Conservation (phyloP, 345 rosid species). For the Stellera chamaejasme region DNA sequence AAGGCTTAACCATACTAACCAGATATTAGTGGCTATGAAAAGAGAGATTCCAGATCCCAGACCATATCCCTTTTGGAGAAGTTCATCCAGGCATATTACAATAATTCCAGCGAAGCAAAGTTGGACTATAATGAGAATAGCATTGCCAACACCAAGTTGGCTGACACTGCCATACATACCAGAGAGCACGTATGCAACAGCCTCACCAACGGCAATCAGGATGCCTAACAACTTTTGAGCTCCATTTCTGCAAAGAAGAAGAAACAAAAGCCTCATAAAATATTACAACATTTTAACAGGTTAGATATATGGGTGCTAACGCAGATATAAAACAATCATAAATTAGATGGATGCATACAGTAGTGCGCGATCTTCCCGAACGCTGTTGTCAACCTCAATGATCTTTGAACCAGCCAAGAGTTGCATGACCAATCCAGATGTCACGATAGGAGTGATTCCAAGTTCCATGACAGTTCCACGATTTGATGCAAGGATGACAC, state of each 20-base stretch:
- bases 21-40: slow-evolving; percentile 64
- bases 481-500: slow-evolving; percentile 65
- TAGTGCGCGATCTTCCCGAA: slow-evolving; percentile 66
- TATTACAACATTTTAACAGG: background rate
- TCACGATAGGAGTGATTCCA: slow-evolving; percentile 68
- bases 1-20: slow-evolving; percentile 26
- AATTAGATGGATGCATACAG: slow-evolving; percentile 26
- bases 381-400: slow-evolving; percentile 66
- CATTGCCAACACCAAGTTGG: slow-evolving; percentile 62
- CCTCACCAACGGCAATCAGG: slow-evolving; percentile 61
- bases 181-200: slow-evolving; percentile 50
- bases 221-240: slow-evolving; percentile 69
- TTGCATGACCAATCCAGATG: slow-evolving; percentile 66
- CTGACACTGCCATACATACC: slow-evolving; percentile 64
- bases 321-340: background rate
- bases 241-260: slow-evolving; percentile 34
- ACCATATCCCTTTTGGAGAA: slow-evolving; percentile 63
- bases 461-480: slow-evolving; percentile 80
- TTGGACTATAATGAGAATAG: slow-evolving; percentile 35
- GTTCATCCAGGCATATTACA: slow-evolving; percentile 56
- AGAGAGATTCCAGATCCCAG: slow-evolving; percentile 66
- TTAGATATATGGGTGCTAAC: background rate
- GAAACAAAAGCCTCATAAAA: slow-evolving; percentile 3
- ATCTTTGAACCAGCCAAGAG: slow-evolving; percentile 72
- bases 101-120: slow-evolving; percentile 52